Percentiles rank a stretch among this genome's conserved stretches.
Evolutionary conservation across 2,329 filamentous ascomycete genomes (phyloP).

Genomic region (Lasiodiplodia sp.): DNA sequence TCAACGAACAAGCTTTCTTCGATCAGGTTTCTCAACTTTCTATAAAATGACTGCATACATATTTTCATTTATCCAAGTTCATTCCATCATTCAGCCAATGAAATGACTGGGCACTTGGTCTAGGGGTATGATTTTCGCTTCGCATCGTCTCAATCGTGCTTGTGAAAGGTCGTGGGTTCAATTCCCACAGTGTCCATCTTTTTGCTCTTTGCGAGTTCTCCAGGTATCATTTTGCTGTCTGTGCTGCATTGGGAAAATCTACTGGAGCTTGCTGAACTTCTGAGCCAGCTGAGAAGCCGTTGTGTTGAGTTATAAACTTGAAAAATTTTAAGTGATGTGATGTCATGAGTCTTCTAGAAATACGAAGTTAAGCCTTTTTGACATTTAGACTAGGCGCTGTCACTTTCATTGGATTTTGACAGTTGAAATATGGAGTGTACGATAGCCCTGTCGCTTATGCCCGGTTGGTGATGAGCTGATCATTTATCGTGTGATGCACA

Average conservation of each 20-base stretch:
- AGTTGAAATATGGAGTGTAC: background rate
- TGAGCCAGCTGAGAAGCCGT: background rate
- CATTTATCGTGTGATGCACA: background rate
- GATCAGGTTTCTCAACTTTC: background rate
- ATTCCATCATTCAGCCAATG: background rate
- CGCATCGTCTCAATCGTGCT: conserved; percentile 37
- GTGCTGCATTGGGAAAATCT: background rate
- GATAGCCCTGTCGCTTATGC: background rate
- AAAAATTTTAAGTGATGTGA: background rate
- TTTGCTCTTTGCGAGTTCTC: conserved; percentile 7
- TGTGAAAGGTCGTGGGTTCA: conserved; percentile 53
- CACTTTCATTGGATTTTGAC: background rate
- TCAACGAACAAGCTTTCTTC: too few relatives aligned
- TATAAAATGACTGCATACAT: fast-evolving
- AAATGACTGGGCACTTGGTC: conserved; percentile 41
- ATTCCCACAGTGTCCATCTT: conserved; percentile 47
- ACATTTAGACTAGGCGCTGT: background rate
- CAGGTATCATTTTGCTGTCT: background rate
- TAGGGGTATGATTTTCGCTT: conserved; percentile 52
- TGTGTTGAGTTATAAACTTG: background rate
- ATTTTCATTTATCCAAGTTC: background rate
- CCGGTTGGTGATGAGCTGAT: background rate
- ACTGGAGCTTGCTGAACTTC: background rate
- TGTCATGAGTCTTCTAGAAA: background rate
- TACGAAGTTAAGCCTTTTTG: background rate